Conservation (phyloP, 441 rosid species). For the Bocquillonia castaneifolia region DNA sequence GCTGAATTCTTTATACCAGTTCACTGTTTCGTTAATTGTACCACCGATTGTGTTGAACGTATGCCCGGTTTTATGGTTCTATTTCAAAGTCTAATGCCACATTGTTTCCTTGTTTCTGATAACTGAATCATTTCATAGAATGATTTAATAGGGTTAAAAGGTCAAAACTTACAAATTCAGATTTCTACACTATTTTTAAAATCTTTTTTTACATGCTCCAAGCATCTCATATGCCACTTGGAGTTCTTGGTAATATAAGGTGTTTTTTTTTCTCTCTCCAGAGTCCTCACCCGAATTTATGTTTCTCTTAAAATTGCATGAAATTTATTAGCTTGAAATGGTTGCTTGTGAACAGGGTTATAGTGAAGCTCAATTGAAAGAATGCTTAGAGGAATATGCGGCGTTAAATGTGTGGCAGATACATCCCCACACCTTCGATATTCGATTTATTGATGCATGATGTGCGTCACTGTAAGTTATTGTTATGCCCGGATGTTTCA, state of each 20-base stretch:
- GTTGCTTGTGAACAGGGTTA: slow-evolving; percentile 68
- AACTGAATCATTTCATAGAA: too few species aligned
- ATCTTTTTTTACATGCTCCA: neutral
- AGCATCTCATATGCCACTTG: neutral
- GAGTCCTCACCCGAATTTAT: neutral
- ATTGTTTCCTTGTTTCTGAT: too few species aligned
- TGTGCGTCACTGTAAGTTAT: slow-evolving; percentile 7
- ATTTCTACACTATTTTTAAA: too few species aligned
- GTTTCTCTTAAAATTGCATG: neutral
- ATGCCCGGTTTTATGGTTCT: too few species aligned
- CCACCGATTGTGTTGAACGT: too few species aligned
- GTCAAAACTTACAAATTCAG: too few species aligned
- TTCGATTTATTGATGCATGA: slow-evolving; percentile 74
- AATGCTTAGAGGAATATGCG: slow-evolving; percentile 96
- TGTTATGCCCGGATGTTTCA: neutral
- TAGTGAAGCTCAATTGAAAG: slow-evolving; percentile 96
- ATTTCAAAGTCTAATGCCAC: too few species aligned
- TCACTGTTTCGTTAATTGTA: too few species aligned
- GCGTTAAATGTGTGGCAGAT: slow-evolving; percentile 97
- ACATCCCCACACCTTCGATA: slow-evolving; percentile 88
- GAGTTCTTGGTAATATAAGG: neutral
- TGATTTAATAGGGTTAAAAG: too few species aligned
- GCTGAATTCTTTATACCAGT: too few species aligned
- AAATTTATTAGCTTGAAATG: slow-evolving; percentile 17
- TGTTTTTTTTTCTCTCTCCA: neutral